Conservation (phyloP, 2,329 filamentous ascomycete species). For the Trichoderma aggressivum region DNA sequence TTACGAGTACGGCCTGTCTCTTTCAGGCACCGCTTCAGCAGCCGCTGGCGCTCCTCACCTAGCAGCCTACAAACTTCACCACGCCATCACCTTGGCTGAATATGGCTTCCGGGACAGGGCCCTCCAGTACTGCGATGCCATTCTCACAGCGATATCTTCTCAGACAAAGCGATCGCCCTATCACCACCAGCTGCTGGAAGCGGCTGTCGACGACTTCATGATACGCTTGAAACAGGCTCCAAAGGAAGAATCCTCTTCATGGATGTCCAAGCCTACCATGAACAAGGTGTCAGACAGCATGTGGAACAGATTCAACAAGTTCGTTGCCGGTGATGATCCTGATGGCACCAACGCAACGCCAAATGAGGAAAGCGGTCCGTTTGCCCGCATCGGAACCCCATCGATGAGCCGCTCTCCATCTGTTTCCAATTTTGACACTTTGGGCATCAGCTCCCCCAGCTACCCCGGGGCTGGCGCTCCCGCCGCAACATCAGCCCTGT, state of each 20-base stretch:
- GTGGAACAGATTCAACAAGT: slow-evolving; percentile 92
- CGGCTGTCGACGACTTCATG: slow-evolving; percentile 76
- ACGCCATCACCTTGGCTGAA: slow-evolving; percentile 80
- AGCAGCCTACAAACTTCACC: slow-evolving; percentile 84
- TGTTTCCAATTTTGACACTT: slow-evolving; percentile 67
- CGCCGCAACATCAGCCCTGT: slow-evolving; percentile 30
- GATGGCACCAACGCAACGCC: slow-evolving; percentile 65
- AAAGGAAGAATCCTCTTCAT: slow-evolving; percentile 75
- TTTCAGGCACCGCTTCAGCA: slow-evolving; percentile 55
- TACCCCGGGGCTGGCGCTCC: slow-evolving; percentile 33
- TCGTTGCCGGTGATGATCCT: slow-evolving; percentile 86
- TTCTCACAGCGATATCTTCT: slow-evolving; percentile 69
- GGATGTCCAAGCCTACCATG: slow-evolving; percentile 94
- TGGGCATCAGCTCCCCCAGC: slow-evolving; percentile 51
- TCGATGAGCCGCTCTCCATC: slow-evolving; percentile 73
- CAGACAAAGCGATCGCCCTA: slow-evolving; percentile 84
- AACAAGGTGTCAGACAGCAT: slow-evolving; percentile 91
- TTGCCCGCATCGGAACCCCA: slow-evolving; percentile 73
- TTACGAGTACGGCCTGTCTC: slow-evolving; percentile 83
- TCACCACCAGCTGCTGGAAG: slow-evolving; percentile 72
- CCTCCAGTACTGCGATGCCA: slow-evolving; percentile 85
- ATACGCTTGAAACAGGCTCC: slow-evolving; percentile 82
- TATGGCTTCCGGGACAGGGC: slow-evolving; percentile 79
- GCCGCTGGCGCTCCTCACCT: slow-evolving; percentile 71
- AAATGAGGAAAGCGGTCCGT: slow-evolving; percentile 69